These are phyloP conservation scores for Heterococcus sp. DNA, from an alignment of 108 stramenopile genomes.

Conservation along the genomic window DNA sequence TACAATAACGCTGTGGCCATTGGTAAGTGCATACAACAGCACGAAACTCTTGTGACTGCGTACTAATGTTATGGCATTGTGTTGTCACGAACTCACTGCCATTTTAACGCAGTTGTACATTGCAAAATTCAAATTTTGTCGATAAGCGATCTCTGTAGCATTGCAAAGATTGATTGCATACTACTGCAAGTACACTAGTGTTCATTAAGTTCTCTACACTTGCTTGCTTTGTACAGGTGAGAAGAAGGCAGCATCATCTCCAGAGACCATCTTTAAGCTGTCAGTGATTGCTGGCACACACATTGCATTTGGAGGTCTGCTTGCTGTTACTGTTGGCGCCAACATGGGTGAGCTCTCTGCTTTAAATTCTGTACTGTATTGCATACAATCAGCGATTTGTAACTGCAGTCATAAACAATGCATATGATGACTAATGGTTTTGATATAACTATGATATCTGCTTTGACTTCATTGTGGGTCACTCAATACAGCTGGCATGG, in stretches of 20 bases:
- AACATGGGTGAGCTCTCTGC: background rate
- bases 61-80: background rate
- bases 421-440: too few species aligned
- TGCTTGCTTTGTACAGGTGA: conserved; percentile 3
- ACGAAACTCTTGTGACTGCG: background rate
- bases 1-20: conserved; percentile 28
- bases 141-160: too few species aligned
- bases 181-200: too few species aligned
- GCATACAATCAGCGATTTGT: too few species aligned
- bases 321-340: conserved; percentile 14
- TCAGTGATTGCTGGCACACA: conserved; percentile 17
- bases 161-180: too few species aligned
- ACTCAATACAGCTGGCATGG: background rate
- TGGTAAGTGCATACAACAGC: background rate
- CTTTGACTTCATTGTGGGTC: too few species aligned
- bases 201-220: too few species aligned
- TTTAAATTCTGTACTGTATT: too few species aligned
- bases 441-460: too few species aligned
- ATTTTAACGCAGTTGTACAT: background rate
- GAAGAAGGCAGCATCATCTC: conserved; percentile 13
- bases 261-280: conserved; percentile 1
- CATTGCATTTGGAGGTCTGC: conserved; percentile 28
- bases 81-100: background rate
- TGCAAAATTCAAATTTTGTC: too few species aligned
- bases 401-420: too few species aligned